Percentiles rank a stretch among this genome's conserved stretches.
Conservation (phyloP, 2,329 filamentous ascomycete genomes). For the Leptographium lundbergii region DNA sequence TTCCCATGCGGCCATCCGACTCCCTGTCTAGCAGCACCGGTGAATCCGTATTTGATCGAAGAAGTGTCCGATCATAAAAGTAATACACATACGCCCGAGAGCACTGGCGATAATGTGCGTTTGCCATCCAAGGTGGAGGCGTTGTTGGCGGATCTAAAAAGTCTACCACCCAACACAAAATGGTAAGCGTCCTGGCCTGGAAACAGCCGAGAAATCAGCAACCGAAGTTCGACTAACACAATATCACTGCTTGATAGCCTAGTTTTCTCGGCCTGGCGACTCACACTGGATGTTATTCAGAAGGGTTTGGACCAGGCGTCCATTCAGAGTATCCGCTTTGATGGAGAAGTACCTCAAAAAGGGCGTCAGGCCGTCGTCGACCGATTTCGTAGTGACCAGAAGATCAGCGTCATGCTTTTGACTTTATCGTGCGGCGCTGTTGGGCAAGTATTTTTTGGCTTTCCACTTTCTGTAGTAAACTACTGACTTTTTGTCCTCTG, state of each 20-base stretch:
- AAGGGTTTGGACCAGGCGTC: slow-evolving; percentile 21
- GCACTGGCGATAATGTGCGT: not conserved
- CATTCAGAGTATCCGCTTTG: slow-evolving; percentile 28
- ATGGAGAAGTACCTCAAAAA: slow-evolving; percentile 30
- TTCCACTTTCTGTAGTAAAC: not conserved
- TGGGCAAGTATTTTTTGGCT: slow-evolving; percentile 22
- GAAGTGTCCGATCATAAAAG: no score
- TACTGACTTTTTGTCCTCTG: not conserved
- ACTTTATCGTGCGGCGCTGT: slow-evolving; percentile 39
- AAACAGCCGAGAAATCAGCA: not conserved
- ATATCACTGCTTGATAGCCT: slow-evolving; percentile 21
- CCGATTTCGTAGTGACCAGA: slow-evolving; percentile 24
- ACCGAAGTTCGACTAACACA: not conserved
- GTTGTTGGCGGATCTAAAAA: slow-evolving; percentile 20
- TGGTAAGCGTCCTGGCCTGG: not conserved
- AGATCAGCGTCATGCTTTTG: slow-evolving; percentile 29
- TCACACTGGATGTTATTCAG: slow-evolving; percentile 33
- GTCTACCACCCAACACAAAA: slow-evolving; percentile 10
- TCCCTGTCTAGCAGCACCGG: slow-evolving; percentile 12
- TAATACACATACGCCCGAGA: no score
- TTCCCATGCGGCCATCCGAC: slow-evolving; percentile 16
- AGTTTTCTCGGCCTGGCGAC: slow-evolving; percentile 38
- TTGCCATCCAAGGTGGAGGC: slow-evolving; percentile 22
- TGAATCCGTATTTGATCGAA: slow-evolving; percentile 5
- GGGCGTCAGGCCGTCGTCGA: slow-evolving; percentile 27